Conservation (phyloP, 371 early-diverging fungal species). For the Mortierella sp. region DNA sequence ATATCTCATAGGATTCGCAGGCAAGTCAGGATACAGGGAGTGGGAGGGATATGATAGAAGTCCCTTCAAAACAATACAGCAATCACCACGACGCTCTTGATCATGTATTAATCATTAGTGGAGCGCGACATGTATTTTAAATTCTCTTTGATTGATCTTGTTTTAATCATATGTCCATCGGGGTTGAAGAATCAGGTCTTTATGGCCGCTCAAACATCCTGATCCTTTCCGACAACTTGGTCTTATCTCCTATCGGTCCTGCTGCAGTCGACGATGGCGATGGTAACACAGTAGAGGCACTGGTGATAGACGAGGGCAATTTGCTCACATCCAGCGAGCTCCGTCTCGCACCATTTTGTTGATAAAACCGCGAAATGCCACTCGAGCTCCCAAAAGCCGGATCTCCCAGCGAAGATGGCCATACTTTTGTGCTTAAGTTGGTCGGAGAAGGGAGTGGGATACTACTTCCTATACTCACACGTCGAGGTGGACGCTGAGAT, state of each 20-base stretch:
- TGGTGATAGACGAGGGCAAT: too few relatives aligned
- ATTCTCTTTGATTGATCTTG: too few relatives aligned
- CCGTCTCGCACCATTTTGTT: neutral
- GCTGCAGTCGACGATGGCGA: neutral
- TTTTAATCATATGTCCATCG: too few relatives aligned
- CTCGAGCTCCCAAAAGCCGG: neutral
- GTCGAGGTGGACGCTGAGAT: neutral
- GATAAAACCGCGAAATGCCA: neutral
- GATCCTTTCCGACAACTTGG: constrained; percentile 24
- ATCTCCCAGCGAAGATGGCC: neutral
- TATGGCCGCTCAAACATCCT: constrained; percentile 21
- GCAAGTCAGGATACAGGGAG: too few relatives aligned
- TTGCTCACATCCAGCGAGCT: constrained; percentile 3
- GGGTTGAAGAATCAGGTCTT: too few relatives aligned
- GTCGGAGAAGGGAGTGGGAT: constrained; percentile 1
- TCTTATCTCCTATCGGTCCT: neutral
- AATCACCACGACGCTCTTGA: too few relatives aligned
- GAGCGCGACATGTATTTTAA: too few relatives aligned
- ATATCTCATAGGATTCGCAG: too few relatives aligned
- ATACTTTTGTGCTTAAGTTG: neutral
- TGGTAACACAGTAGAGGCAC: too few relatives aligned
- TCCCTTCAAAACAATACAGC: too few relatives aligned
- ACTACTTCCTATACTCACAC: constrained; percentile 4
- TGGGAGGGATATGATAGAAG: too few relatives aligned
- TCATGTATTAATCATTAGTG: too few relatives aligned